These are phyloP conservation scores for Penicillium bovifimosum DNA, from an alignment of 495 filamentous ascomycete genomes.

Conservation along the genomic window DNA sequence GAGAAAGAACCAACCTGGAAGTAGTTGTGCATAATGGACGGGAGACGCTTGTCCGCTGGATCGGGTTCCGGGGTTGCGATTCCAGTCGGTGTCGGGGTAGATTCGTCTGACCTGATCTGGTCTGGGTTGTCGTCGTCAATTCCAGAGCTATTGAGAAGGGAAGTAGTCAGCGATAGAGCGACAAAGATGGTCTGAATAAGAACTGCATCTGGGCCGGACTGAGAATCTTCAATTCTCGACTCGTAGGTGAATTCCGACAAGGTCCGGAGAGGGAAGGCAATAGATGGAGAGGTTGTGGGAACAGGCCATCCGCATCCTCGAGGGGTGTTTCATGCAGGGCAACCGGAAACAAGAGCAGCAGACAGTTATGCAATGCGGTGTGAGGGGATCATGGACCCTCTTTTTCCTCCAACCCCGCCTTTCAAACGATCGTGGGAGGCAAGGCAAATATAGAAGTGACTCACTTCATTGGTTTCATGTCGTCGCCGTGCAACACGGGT, in stretches of 20 bases:
- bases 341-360: background rate
- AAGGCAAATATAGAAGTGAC: constrained; percentile 4
- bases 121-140: constrained; percentile 66
- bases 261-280: constrained; percentile 2
- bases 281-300: background rate
- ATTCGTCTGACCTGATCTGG: constrained; percentile 70
- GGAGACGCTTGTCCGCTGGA: constrained; percentile 80
- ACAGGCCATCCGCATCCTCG: background rate
- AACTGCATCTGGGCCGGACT: background rate
- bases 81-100: constrained; percentile 65
- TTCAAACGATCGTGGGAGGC: background rate
- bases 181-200: background rate
- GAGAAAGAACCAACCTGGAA: constrained; percentile 86
- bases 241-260: constrained; percentile 12
- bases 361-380: constrained; percentile 21
- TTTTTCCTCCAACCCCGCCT: constrained; percentile 6
- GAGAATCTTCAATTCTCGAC: background rate
- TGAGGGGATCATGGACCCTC: constrained; percentile 14
- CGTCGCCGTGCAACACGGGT: constrained; percentile 47
- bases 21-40: constrained; percentile 90
- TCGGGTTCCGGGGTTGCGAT: constrained; percentile 85
- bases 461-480: constrained; percentile 48
- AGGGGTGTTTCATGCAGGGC: constrained; percentile 2
- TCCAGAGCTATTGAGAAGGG: constrained; percentile 24
- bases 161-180: constrained; percentile 21